Conservation (phyloP, 140 eudicot species). For the Erigeron philadelphicus region DNA sequence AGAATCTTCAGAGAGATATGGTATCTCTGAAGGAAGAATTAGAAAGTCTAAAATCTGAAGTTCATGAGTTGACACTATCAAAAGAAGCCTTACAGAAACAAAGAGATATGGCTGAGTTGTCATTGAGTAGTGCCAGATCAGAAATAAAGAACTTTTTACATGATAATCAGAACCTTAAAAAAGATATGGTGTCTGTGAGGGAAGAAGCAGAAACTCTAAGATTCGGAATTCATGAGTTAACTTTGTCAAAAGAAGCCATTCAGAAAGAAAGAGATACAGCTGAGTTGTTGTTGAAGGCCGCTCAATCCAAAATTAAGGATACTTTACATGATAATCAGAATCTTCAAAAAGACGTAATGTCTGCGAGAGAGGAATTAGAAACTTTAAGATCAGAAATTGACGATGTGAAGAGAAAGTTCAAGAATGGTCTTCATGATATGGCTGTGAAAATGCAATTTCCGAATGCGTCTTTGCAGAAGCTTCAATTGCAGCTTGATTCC, state of each 20-base stretch:
- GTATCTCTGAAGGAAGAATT: slow-evolving; percentile 40
- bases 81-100: slow-evolving; percentile 31
- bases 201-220: slow-evolving; percentile 1
- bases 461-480: slow-evolving; percentile 45
- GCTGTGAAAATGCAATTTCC: slow-evolving; percentile 45
- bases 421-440: slow-evolving; percentile 38
- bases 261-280: neutral
- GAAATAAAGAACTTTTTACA: slow-evolving; percentile 20
- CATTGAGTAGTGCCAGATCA: slow-evolving; percentile 31
- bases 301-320: neutral
- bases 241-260: neutral
- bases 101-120: slow-evolving; percentile 32
- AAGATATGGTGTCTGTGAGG: neutral
- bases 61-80: slow-evolving; percentile 1
- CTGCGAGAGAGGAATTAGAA: neutral
- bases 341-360: slow-evolving; percentile 6
- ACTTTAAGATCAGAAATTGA: slow-evolving; percentile 9
- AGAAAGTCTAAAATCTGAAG: slow-evolving; percentile 4
- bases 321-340: neutral
- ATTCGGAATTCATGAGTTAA: slow-evolving; percentile 3
- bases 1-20: slow-evolving; percentile 40
- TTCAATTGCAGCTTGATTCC: slow-evolving; percentile 55
- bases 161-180: neutral
- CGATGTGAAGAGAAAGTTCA: slow-evolving; percentile 51
- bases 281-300: no score